phyloP scores from a whole-genome alignment of 2,329 filamentous ascomycete species.

The Xylaria arbuscula region DNA sequence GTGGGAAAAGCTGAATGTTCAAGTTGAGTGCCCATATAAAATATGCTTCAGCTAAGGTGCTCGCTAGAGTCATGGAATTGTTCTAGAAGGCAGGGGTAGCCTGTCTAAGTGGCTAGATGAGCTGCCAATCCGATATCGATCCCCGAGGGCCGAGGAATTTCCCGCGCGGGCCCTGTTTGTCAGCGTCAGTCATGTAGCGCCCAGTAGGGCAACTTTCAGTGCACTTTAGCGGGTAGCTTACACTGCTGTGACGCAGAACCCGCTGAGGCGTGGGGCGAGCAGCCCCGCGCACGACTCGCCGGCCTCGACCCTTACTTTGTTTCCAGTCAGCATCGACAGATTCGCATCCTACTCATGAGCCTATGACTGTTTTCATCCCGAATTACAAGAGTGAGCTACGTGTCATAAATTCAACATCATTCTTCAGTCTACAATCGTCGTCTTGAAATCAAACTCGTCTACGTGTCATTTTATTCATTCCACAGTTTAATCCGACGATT shows the following conservation, averaged over 20 bases:
- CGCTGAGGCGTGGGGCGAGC: slow-evolving; percentile 24
- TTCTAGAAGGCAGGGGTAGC: slow-evolving; percentile 10
- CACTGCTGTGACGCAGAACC: slow-evolving; percentile 6
- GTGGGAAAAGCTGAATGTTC: background rate
- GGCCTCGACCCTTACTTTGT: background rate
- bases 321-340: slow-evolving; percentile 20
- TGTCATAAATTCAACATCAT: background rate
- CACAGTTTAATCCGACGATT: too few species aligned
- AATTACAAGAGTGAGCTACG: background rate
- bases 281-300: slow-evolving; percentile 21
- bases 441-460: background rate
- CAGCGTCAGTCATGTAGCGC: slow-evolving; percentile 34
- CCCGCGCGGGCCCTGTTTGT: slow-evolving; percentile 25
- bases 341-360: background rate
- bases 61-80: slow-evolving; percentile 8
- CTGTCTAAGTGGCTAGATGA: background rate
- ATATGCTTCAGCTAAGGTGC: background rate
- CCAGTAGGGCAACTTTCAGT: background rate
- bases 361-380: background rate
- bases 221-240: background rate
- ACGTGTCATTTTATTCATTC: too few species aligned
- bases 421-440: background rate
- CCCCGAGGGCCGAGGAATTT: slow-evolving; percentile 34
- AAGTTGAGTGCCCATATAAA: background rate
- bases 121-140: slow-evolving; percentile 5